Evolutionary conservation across 495 filamentous ascomycete genomes (phyloP), one percentile per base, ranked within the genome.

Genomic region (Penicillium simplicissimum): DNA sequence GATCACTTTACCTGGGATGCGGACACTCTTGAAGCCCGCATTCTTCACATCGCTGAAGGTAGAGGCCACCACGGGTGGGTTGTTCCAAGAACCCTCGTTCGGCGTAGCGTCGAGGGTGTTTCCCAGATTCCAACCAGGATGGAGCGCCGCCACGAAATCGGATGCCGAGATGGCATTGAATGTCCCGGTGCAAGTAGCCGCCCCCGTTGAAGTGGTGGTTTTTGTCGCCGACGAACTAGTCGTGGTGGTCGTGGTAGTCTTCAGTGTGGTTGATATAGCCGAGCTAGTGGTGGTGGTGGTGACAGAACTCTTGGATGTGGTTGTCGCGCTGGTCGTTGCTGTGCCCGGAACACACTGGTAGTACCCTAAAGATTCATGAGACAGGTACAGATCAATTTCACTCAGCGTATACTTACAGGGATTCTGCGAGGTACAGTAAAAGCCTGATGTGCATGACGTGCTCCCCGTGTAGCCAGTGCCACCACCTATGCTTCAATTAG

Each of bases 81-180:
- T 87, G 51, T 82, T 83, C 85, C 86, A 89, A 4, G 76, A 81
- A 2, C 82, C 84, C 62, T 89, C 86, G 51, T 77, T 72, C 5
- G 84, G 81, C 15, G 79, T 69, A 5, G 84, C 84, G 67, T 87
- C 86, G 35, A 87, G 77, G 0, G 85, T 87, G 49, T 88, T 79
- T 51, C 79, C 76, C 42, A 79, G 45, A 54, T 79, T 81, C 78
- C 78, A 81, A 10, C 77, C 78, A 1, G 78, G 78, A 37, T 76
- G 71, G 23, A 79, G 60, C 3, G 62, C 67, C 0, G 66, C 61
- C 14, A 79, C 67, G 54, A 71, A 81, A 13, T 69, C 60, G 14
- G 66, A 60, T 1, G 78, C 77, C 5, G 74, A 71, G 36, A 81
- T 73, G 9, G 69, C 62, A 19, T 62, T 67, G 56, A 81, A 81